Base-by-base conservation (phyloP, 2,329 filamentous ascomycete species). In the Pyrenochaeta sp. region DNA sequence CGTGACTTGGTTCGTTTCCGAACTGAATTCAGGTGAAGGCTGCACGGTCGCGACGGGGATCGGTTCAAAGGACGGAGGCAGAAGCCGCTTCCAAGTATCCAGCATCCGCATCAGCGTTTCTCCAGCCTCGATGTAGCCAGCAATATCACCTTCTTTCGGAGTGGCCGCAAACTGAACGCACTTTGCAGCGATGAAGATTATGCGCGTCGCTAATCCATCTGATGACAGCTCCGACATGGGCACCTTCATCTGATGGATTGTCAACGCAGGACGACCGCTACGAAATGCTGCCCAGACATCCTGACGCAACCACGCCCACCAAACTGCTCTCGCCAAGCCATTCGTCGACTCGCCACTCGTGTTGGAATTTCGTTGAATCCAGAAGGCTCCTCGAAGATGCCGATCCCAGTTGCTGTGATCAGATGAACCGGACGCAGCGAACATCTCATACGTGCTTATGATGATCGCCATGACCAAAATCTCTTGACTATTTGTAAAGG, bases 291-390 rank as follows among this genome's bases (percentile, higher is more conserved):
- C 83, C 82, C 83, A 86, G 0, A 84, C 75, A 56, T 87, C 83
- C 59, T 87, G 83, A 17, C 81, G 72, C 4, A 86, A 67, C 83
- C 83, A 86, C 0, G 80, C 78, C 83, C 84, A 87, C 83, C 83
- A 86, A 0, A 83, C 79, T 1, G 82, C 79, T 42, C 80, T 77
- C 22, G 78, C 74, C 0, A 86, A 67, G 0, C 82, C 81, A 0
- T 78, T 76, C 8, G 29, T 48, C 0, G 77, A 80, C 32, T 81
- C 81, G 1, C 82, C 83, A 42, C 85, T 75, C 24, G 82, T 82
- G 32, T 82, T 74, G 31, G 82, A 80, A 1, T 78, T 83, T 7
- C 81, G 72, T 46, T 85, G 79, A 13, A 86, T 85, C 80, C 83
- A 85, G 51, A 86, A 86, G 0, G 85, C 81, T 1, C 83, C 83